phyloP scores from a whole-genome alignment of 768 basidiomycete species.

The Cystofilobasidium capitatum region DNA sequence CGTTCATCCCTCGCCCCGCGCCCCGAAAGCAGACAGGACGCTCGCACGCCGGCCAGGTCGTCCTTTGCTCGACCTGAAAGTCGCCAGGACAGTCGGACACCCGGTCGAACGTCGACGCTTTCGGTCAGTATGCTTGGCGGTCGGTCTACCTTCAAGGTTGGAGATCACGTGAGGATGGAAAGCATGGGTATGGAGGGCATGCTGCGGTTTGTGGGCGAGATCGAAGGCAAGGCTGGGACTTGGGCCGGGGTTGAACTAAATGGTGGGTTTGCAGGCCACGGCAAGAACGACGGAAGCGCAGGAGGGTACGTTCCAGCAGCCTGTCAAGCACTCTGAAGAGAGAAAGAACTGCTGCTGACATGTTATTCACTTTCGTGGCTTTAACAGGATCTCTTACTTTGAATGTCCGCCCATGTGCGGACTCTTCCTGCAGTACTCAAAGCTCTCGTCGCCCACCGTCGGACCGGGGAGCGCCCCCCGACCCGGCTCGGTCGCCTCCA shows the following conservation, averaged over 20 bases:
- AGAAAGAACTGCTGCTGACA: constrained; percentile 1
- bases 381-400: constrained; percentile 70
- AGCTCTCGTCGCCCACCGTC: constrained; percentile 69
- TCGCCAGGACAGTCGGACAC: constrained; percentile 9
- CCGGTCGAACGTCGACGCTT: background rate
- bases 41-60: background rate
- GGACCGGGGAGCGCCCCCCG: constrained; percentile 48
- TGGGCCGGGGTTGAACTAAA: constrained; percentile 91
- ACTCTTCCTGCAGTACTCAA: constrained; percentile 74
- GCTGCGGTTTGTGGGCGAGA: constrained; percentile 68
- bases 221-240: constrained; percentile 75
- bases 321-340: constrained; percentile 12
- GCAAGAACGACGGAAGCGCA: constrained; percentile 90
- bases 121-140: background rate
- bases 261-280: constrained; percentile 76
- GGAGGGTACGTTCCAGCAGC: constrained; percentile 55
- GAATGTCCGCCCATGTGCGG: constrained; percentile 73
- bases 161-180: constrained; percentile 76
- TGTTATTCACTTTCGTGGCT: constrained; percentile 1
- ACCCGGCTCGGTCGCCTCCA: constrained; percentile 72
- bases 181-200: constrained; percentile 76
- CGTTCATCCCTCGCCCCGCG: background rate
- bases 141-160: constrained; percentile 45
- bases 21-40: no score
- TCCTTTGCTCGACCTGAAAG: constrained; percentile 11